Conservation (phyloP, 805 yeast species). For the Candida tibetensis region DNA sequence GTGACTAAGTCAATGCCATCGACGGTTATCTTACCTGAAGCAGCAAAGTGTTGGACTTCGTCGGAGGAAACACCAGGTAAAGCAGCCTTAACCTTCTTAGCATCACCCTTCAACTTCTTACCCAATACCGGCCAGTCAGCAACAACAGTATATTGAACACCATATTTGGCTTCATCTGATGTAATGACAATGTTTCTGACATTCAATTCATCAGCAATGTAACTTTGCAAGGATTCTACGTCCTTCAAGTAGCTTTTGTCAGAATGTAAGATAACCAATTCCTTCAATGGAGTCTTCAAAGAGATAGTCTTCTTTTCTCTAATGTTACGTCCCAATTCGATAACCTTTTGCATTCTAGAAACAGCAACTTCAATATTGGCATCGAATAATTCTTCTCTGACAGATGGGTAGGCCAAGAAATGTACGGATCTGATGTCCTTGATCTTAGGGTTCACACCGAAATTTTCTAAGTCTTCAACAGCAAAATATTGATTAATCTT, state of each 20-base stretch:
- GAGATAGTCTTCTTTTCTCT: constrained; percentile 95
- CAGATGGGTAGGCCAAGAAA: constrained; percentile 86
- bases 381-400: constrained; percentile 76
- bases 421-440: constrained; percentile 83
- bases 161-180: constrained; percentile 85
- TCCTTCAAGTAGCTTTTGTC: constrained; percentile 74
- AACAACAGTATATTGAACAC: constrained; percentile 88
- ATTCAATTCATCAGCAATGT: constrained; percentile 88
- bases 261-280: constrained; percentile 79
- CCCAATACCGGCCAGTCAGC: constrained; percentile 99
- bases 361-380: constrained; percentile 84
- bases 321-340: constrained; percentile 92
- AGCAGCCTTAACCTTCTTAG: constrained; percentile 90
- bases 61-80: constrained; percentile 77
- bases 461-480: constrained; percentile 50
- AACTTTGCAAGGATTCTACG: constrained; percentile 69
- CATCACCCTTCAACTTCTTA: constrained; percentile 93
- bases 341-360: constrained; percentile 93
- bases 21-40: constrained; percentile 72
- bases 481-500: constrained; percentile 62
- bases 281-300: constrained; percentile 90
- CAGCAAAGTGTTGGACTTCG: constrained; percentile 74
- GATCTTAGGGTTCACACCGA: constrained; percentile 39
- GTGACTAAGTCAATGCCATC: constrained; percentile 84
- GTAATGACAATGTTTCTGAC: constrained; percentile 86